Evolutionary conservation across 2,329 filamentous ascomycete genomes (phyloP), one percentile per base, ranked within the genome.

Genomic region (Aspergillus novoparasiticus): DNA sequence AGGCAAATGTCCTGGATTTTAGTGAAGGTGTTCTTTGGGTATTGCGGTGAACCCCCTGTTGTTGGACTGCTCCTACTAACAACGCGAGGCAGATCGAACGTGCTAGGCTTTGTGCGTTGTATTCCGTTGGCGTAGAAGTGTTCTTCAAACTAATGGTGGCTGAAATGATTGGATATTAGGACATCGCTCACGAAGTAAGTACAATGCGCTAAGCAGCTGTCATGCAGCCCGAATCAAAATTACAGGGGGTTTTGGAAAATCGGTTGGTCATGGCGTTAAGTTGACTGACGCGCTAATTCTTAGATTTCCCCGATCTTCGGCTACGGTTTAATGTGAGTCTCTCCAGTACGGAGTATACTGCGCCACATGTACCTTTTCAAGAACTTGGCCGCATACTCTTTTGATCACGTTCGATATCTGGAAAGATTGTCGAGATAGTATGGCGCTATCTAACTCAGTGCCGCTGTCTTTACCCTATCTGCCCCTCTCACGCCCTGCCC

Each of bases 11-110:
- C 85, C 51, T 87, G 85, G 82, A 82, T 87, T 45, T 72, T 87
- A 65, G 81, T 87, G 67, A 86, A 88, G 65, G 86, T 88, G 36
- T 88, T 89, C 76, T 88, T 88, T 74, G 86, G 86, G 78, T 81
- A 75, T 69, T 76, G 66, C 73, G 71, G 70, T 73, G 63, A 73
- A 68, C 60, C 32, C 21, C 50, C 60, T 60, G 57, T 62, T 64
- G 23, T 65, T 58, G 56, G 64, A 66, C 64, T 67, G 50, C 57
- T 68, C 62, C 55, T 26, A 65, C 72, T 75, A 67, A 79, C 66
- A 30, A 34, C 60, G 61, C 62, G 64, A 71, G 64, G 59, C 70
- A 79, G 78, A 65, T 86, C 84, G 57, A 85, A 82, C 64, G 85
- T 85, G 68, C 78, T 87, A 59, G 85, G 86, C 57, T 86, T 88